These are phyloP conservation scores for Dendrobium nobile DNA, from an alignment of 106 monocot genomes.

Conservation along the genomic window DNA sequence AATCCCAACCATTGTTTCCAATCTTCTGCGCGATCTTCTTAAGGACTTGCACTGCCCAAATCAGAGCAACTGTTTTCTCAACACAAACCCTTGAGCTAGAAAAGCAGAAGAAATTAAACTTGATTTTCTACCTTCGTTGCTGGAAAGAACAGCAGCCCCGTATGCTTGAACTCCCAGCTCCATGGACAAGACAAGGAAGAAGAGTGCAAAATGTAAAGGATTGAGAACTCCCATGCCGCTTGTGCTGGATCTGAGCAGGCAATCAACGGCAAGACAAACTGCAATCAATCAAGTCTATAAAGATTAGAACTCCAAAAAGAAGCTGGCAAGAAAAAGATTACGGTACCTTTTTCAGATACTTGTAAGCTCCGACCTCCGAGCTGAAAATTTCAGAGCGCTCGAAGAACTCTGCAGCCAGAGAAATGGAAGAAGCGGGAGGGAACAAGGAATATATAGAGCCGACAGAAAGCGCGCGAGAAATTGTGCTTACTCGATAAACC, in stretches of 20 bases:
- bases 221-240: not conserved
- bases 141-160: not conserved
- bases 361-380: not conserved
- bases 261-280: not conserved
- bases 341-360: not conserved
- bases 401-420: not conserved
- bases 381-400: not conserved
- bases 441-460: not conserved
- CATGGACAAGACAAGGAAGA: not conserved
- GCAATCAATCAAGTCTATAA: not conserved
- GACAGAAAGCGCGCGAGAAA: not conserved
- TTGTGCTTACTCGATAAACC: not conserved
- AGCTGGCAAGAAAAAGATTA: not conserved
- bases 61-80: not conserved
- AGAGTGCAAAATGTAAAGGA: not conserved
- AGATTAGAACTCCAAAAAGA: not conserved
- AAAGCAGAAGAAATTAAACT: not conserved
- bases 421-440: not conserved
- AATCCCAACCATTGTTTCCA: slow-evolving; percentile 53
- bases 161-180: not conserved
- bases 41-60: slow-evolving; percentile 37
- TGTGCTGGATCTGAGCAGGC: not conserved
- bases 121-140: not conserved
- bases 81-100: not conserved
- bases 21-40: slow-evolving; percentile 29